A percentile compares a stretch with the other conserved stretches of the same genome.
These are phyloP conservation scores for Gardenia jasminoides DNA, from an alignment of 257 asterid species.

Conservation along the genomic window DNA sequence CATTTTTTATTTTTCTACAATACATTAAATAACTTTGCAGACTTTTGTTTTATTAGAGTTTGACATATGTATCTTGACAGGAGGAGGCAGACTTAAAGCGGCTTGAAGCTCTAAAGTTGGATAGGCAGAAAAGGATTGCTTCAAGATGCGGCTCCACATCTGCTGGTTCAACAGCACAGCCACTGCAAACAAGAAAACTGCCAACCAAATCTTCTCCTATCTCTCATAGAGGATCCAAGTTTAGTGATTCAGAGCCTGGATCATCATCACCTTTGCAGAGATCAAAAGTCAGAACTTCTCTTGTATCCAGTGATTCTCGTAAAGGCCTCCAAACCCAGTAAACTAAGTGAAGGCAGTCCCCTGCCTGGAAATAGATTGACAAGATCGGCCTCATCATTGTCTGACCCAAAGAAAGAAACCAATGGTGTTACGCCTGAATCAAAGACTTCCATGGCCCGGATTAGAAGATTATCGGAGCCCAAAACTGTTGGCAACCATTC, in stretches of 20 bases:
- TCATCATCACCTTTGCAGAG: constrained; percentile 90
- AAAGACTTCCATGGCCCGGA: constrained; percentile 66
- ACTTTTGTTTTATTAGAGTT: background rate
- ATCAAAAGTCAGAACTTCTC: constrained; percentile 68
- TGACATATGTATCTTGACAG: constrained; percentile 38
- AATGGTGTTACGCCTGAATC: constrained; percentile 53
- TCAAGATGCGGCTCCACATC: constrained; percentile 56
- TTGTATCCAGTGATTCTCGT: constrained; percentile 42
- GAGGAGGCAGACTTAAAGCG: constrained; percentile 71
- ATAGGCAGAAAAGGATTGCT: constrained; percentile 85
- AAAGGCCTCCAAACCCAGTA: constrained; percentile 54
- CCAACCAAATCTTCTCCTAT: constrained; percentile 65
- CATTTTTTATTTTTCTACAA: background rate
- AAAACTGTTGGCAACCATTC: constrained; percentile 45
- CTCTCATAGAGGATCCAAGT: constrained; percentile 72
- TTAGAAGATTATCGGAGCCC: constrained; percentile 87
- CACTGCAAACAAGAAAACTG: constrained; percentile 46
- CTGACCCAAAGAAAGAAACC: constrained; percentile 55
- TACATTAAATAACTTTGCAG: background rate
- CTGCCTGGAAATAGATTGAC: constrained; percentile 59
- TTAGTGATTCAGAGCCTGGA: constrained; percentile 87
- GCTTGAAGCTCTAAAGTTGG: constrained; percentile 72
- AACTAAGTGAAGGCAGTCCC: constrained; percentile 46
- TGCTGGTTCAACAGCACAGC: constrained; percentile 38
- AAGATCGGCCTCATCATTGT: constrained; percentile 70